Evolutionary conservation across 768 basidiomycete species (phyloP).

Genomic region (Mycena albidolilacea): DNA sequence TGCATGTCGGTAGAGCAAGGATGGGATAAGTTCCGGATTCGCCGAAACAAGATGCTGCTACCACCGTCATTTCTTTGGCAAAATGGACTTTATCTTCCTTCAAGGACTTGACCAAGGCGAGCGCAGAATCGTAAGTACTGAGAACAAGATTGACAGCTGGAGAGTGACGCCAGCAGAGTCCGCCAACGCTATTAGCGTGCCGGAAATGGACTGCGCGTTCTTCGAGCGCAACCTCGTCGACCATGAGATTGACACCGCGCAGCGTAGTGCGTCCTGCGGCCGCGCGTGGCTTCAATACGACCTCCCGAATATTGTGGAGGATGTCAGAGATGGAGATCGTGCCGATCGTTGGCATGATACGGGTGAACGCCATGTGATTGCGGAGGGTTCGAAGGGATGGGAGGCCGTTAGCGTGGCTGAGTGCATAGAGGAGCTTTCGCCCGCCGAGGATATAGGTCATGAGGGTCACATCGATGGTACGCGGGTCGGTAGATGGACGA

Average conservation of each 20-base stretch:
- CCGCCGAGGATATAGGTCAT: conserved; percentile 34
- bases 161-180: conserved; percentile 40
- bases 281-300: conserved; percentile 26
- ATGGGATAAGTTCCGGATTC: too few species aligned
- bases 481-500: background rate
- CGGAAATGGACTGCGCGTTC: conserved; percentile 30
- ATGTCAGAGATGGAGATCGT: conserved; percentile 14
- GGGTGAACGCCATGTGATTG: conserved; percentile 11
- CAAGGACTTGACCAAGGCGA: background rate
- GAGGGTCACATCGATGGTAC: conserved; percentile 22
- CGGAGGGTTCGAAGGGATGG: conserved; percentile 35
- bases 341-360: conserved; percentile 33
- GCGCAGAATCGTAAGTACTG: conserved; percentile 20
- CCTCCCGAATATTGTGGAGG: conserved; percentile 30
- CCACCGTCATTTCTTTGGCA: too few species aligned
- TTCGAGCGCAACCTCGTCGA: conserved; percentile 35
- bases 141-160: background rate
- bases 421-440: conserved; percentile 32
- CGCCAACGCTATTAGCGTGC: conserved; percentile 27
- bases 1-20: too few species aligned
- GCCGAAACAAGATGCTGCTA: too few species aligned
- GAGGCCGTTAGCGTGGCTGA: conserved; percentile 27
- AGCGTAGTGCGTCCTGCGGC: background rate
- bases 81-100: background rate
- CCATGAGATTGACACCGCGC: conserved; percentile 24